phyloP scores from a whole-genome alignment of 106 monocot genomes.

The Dendrobium nobile region DNA sequence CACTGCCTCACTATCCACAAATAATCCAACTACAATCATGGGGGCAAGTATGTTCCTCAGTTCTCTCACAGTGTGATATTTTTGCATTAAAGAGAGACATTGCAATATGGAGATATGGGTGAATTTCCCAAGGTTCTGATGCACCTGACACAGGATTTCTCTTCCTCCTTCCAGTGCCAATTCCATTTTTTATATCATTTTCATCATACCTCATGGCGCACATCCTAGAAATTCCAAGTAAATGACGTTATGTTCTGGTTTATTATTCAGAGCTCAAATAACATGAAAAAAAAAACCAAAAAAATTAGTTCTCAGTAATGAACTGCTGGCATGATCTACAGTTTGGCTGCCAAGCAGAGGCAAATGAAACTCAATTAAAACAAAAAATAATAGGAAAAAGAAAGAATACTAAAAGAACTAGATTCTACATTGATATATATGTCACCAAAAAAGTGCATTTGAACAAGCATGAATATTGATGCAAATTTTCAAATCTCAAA shows the following conservation, averaged over 20 bases:
- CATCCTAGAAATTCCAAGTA: background rate
- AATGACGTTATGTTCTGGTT: background rate
- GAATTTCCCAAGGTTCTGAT: constrained; percentile 6
- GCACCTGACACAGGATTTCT: background rate
- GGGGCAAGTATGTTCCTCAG: constrained; percentile 21
- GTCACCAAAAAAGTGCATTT: too few species aligned
- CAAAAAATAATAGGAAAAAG: too few species aligned
- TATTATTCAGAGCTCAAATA: background rate
- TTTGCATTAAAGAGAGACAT: constrained; percentile 9
- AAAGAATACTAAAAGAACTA: too few species aligned
- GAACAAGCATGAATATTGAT: too few species aligned
- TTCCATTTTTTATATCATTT: constrained; percentile 8
- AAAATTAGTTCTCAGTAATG: background rate
- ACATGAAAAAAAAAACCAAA: background rate
- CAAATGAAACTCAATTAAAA: too few species aligned
- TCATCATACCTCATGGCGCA: background rate
- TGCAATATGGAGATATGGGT: background rate
- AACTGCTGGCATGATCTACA: too few species aligned
- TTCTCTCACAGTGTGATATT: constrained; percentile 6
- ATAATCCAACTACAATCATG: constrained; percentile 16
- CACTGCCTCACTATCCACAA: constrained; percentile 12
- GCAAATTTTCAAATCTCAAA: too few species aligned
- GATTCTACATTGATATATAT: background rate
- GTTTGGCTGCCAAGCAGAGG: too few species aligned
- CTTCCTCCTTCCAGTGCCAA: background rate